Evolutionary conservation across 2,329 filamentous ascomycete genomes (phyloP).

Genomic region (Trichoderma arundinaceum): DNA sequence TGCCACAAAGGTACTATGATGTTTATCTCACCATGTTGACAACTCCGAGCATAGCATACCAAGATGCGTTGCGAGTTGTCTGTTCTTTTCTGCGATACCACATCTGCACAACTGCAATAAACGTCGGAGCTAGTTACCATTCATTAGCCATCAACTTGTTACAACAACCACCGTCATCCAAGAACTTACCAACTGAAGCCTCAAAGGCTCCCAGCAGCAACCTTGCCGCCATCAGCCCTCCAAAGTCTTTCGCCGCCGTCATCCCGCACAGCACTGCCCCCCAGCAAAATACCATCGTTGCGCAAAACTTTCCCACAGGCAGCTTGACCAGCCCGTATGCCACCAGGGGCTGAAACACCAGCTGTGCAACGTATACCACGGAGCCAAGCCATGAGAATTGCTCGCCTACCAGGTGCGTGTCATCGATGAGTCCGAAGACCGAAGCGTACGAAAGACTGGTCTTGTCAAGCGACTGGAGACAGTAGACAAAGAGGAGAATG

Average conservation of each 20-base stretch:
- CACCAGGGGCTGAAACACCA: slow-evolving; percentile 57
- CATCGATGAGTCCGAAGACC: slow-evolving; percentile 65
- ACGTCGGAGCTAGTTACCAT: slow-evolving; percentile 38
- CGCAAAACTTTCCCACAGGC: slow-evolving; percentile 61
- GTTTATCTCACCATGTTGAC: slow-evolving; percentile 40
- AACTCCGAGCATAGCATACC: slow-evolving; percentile 44
- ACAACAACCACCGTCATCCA: background rate
- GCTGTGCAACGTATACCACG: slow-evolving; percentile 44
- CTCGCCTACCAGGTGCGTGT: slow-evolving; percentile 53
- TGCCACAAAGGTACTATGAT: background rate
- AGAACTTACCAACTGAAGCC: slow-evolving; percentile 46
- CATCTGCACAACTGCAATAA: slow-evolving; percentile 45
- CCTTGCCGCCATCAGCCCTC: slow-evolving; percentile 51
- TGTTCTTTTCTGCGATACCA: slow-evolving; percentile 46
- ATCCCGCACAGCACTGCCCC: slow-evolving; percentile 58
- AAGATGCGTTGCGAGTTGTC: slow-evolving; percentile 41
- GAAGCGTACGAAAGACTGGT: slow-evolving; percentile 61
- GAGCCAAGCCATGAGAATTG: slow-evolving; percentile 70
- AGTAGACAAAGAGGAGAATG: slow-evolving; percentile 60
- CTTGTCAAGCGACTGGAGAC: slow-evolving; percentile 42
- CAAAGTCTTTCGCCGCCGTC: slow-evolving; percentile 56
- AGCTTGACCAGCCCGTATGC: slow-evolving; percentile 61
- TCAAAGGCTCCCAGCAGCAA: slow-evolving; percentile 56
- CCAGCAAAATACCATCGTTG: slow-evolving; percentile 58
- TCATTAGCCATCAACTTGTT: background rate